Evolutionary conservation across 2,329 filamentous ascomycete genomes (phyloP).

Genomic region (Diplocarpon rosae): DNA sequence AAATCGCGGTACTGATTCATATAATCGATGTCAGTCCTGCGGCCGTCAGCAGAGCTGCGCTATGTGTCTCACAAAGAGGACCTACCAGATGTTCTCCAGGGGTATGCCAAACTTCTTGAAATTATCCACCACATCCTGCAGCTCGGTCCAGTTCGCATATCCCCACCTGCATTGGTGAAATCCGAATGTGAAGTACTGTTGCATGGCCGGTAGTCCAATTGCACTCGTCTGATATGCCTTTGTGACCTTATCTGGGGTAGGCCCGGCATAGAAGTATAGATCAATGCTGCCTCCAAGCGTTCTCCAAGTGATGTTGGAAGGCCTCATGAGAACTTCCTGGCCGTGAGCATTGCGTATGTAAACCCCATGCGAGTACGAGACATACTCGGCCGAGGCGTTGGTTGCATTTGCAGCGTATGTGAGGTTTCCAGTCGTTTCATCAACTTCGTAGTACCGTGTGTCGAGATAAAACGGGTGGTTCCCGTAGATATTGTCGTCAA

Average conservation of each 20-base stretch:
- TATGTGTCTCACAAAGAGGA: conserved; percentile 30
- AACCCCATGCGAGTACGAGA: conserved; percentile 63
- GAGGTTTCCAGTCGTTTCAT: conserved; percentile 35
- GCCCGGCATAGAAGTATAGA: conserved; percentile 69
- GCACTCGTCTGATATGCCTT: conserved; percentile 58
- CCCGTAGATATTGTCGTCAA: conserved; percentile 52
- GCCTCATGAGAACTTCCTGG: conserved; percentile 57
- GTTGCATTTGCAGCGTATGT: conserved; percentile 44
- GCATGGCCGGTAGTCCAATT: conserved; percentile 62
- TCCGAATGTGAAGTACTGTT: conserved; percentile 73
- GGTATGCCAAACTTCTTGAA: conserved; percentile 56
- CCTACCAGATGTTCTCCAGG: conserved; percentile 60
- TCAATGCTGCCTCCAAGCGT: conserved; percentile 67
- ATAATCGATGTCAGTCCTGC: conserved; percentile 56
- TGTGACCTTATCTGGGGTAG: conserved; percentile 55
- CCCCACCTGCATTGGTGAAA: conserved; percentile 81
- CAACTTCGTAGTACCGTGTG: conserved; percentile 59
- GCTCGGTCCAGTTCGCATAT: conserved; percentile 59
- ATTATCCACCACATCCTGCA: conserved; percentile 56
- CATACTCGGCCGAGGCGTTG: conserved; percentile 42
- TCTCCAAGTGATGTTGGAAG: conserved; percentile 59
- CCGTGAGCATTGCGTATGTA: conserved; percentile 68
- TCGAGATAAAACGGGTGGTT: conserved; percentile 71
- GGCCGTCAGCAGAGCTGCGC: conserved; percentile 16
- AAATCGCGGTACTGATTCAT: conserved; percentile 53